Evolutionary conservation across 345 rosid species (phyloP).

Genomic region (Citrus cavaleriei): DNA sequence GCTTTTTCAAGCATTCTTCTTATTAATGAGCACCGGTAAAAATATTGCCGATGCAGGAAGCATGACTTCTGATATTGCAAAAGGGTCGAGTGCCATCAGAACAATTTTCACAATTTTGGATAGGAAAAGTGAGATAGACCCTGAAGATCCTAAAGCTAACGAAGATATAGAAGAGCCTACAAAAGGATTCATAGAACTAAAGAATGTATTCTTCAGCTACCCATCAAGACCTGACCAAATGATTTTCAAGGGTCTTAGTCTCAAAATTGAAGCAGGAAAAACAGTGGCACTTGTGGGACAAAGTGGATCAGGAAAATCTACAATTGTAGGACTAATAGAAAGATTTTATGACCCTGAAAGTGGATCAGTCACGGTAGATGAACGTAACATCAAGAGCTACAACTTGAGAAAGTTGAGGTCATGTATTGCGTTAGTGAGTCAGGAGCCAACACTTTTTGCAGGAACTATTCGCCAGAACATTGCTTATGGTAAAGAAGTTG

Average conservation of each 20-base stretch:
- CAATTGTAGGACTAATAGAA: slow-evolving; percentile 36
- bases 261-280: slow-evolving; percentile 39
- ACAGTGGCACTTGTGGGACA: slow-evolving; percentile 40
- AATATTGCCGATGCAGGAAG: slow-evolving; percentile 49
- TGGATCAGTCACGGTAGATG: slow-evolving; percentile 33
- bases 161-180: neutral
- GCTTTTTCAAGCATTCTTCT: slow-evolving; percentile 43
- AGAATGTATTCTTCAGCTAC: slow-evolving; percentile 32
- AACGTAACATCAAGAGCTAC: slow-evolving; percentile 34
- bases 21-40: slow-evolving; percentile 45
- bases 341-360: slow-evolving; percentile 44
- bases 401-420: slow-evolving; percentile 38
- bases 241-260: slow-evolving; percentile 34
- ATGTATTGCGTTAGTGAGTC: slow-evolving; percentile 48
- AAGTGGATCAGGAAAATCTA: slow-evolving; percentile 57
- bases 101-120: slow-evolving; percentile 33
- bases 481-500: slow-evolving; percentile 23
- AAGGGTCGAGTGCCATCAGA: slow-evolving; percentile 35
- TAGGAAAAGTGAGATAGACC: slow-evolving; percentile 34
- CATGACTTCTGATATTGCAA: slow-evolving; percentile 47
- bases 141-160: slow-evolving; percentile 25
- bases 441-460: slow-evolving; percentile 42
- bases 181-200: slow-evolving; percentile 34
- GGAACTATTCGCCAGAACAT: slow-evolving; percentile 37
- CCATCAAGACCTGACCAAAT: slow-evolving; percentile 40